A percentile compares a stretch with the other conserved stretches of the same genome.
Conservation (phyloP, 192 early-diverging fungal species). For the Entophlyctis helioformis region DNA sequence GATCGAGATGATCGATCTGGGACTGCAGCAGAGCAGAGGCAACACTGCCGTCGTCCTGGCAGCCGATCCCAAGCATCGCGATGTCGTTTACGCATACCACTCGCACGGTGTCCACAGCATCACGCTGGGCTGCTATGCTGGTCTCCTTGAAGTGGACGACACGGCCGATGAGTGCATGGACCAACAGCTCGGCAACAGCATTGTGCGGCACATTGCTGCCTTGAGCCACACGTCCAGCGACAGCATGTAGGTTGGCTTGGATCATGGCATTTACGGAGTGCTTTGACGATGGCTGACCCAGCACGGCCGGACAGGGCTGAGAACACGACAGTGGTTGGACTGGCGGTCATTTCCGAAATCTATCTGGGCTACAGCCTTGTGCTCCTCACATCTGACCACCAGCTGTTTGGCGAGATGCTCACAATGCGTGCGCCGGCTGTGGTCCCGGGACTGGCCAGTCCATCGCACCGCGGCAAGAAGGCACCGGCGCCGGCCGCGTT, state of each 20-base stretch:
- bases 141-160: constrained; percentile 13
- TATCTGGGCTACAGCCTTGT: constrained; percentile 65
- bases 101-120: constrained; percentile 55
- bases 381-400: constrained; percentile 36
- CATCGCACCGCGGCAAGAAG: no score
- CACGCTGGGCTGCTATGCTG: constrained; percentile 42
- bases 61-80: constrained; percentile 43
- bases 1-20: no score
- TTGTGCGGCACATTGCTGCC: no score
- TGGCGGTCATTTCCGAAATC: constrained; percentile 42
- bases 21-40: no score
- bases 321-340: constrained; percentile 43
- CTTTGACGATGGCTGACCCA: no score
- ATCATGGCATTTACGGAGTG: no score
- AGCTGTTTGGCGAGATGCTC: constrained; percentile 33
- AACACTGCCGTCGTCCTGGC: constrained; percentile 22
- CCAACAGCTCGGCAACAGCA: neutral
- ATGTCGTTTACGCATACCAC: constrained; percentile 60
- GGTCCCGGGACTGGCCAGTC: neutral
- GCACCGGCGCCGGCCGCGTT: neutral
- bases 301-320: no score
- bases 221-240: no score
- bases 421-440: neutral
- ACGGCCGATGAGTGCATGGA: neutral
- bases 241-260: no score